Base-by-base conservation (phyloP, 148 eudicot species). In the Dianthus caryophyllus region DNA sequence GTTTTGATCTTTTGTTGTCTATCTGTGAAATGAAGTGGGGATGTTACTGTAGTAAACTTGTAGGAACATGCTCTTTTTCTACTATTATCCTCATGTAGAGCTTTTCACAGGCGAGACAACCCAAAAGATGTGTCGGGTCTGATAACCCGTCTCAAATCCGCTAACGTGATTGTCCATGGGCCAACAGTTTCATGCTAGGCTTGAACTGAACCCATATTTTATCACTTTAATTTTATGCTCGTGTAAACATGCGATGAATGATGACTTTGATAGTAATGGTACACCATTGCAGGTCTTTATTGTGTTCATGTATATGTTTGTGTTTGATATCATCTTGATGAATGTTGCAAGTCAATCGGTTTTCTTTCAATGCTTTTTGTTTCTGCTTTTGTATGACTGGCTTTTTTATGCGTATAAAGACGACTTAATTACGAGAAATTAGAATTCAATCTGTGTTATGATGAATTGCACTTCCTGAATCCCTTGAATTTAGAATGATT, bases 401-500 rank as follows among this genome's bases (percentile, higher is more conserved):
- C 16, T 70, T 30, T 53, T 48, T 59, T 17, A 61, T 70, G 25
- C 50, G 18, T 50, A 9, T 70, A 50, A 21, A n/a, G 48, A 51
- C 49, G 12, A 25, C 4, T 16, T 56, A 2, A 43, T 59, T 17
- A 18, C 3, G 10, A 25, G 50, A 6, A 8, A 56, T 36, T 16
- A 2, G 61, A 17, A 13, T 38, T 65, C 30, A 43, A 7, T 22
- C 33, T 20, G 22, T 7, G 16, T 60, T 6, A 47, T 47, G 54
- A 16, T 25, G 38, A 56, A 56, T 16, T 10, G 27, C 8, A 18
- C 29, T 38, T 27, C 25, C 5, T 36, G 25, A 25, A 27, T 25
- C 15, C 2, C 6, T 26, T 54, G 17, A 54, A 12, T 54, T 9
- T 17, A 5, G 15, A 54, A 55, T 13, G 18, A 55, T 54, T 55